These are phyloP conservation scores for Calonectria pseudoturangicola DNA, from an alignment of 2,329 filamentous ascomycete species.

Conservation along the genomic window DNA sequence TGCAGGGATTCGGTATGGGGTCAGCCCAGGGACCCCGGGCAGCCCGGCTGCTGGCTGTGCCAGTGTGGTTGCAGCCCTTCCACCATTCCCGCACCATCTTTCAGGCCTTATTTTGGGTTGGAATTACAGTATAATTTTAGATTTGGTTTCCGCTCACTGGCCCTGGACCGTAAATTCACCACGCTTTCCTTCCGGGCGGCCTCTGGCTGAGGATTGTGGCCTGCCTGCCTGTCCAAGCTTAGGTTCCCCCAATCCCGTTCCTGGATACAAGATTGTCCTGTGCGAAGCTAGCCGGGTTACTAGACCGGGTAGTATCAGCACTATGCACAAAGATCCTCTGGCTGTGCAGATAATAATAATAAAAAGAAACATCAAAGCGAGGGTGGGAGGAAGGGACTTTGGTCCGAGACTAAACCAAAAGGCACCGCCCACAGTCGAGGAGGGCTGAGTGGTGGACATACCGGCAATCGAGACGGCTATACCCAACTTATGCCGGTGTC, in stretches of 20 bases:
- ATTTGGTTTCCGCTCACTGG: conserved; percentile 19
- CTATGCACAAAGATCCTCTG: neutral
- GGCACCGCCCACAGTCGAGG: neutral
- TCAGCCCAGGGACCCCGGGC: neutral
- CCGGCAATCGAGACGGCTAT: neutral
- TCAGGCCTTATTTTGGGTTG: conserved; percentile 22
- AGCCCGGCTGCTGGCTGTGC: neutral
- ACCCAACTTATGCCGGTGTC: neutral
- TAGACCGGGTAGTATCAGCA: conserved; percentile 8
- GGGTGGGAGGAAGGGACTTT: conserved; percentile 19
- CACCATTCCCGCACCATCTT: conserved; percentile 7
- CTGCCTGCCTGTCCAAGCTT: neutral
- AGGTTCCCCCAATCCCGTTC: neutral
- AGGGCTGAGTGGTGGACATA: neutral
- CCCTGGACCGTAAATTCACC: neutral
- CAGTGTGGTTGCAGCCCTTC: neutral
- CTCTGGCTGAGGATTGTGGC: neutral
- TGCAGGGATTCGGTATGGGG: neutral
- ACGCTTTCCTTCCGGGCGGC: neutral
- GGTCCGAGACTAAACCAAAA: conserved; percentile 1
- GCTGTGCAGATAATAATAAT: conserved; percentile 5
- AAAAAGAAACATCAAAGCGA: neutral
- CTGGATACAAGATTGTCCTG: neutral
- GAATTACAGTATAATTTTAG: conserved; percentile 36
- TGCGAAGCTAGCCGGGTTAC: conserved; percentile 3